A percentile compares a stretch with the other conserved stretches of the same genome.
Conservation (phyloP, 768 basidiomycete species). For the Psilocybe sp. region DNA sequence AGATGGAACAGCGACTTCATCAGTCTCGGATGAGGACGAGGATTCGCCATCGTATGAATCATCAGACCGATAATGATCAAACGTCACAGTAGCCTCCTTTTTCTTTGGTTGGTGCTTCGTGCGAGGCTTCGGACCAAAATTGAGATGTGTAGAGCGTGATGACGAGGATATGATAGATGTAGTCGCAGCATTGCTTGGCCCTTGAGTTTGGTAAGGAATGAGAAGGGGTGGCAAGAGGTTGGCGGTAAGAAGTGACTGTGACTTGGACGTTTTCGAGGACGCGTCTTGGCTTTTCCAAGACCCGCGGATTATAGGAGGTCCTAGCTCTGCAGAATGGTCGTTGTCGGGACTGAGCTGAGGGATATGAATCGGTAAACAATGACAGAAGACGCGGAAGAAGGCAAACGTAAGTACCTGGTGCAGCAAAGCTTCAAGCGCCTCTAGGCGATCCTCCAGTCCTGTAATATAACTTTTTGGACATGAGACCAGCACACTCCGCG, state of each 20-base stretch:
- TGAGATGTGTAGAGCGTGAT: slow-evolving; percentile 28
- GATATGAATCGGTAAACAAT: background rate
- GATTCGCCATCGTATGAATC: slow-evolving; percentile 20
- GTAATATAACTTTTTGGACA: slow-evolving; percentile 46
- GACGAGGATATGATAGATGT: slow-evolving; percentile 4
- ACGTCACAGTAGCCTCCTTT: slow-evolving; percentile 12
- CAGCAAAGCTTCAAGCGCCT: slow-evolving; percentile 52
- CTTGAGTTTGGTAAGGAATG: slow-evolving; percentile 12
- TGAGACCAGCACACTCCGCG: background rate
- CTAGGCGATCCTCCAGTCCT: slow-evolving; percentile 56
- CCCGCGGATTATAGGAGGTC: slow-evolving; percentile 57
- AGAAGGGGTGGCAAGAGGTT: slow-evolving; percentile 8
- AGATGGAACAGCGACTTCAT: slow-evolving; percentile 31
- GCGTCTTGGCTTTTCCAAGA: slow-evolving; percentile 50
- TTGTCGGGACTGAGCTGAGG: slow-evolving; percentile 57
- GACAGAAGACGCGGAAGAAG: background rate
- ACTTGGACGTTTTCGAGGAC: slow-evolving; percentile 3
- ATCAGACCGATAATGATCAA: slow-evolving; percentile 13
- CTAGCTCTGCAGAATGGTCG: slow-evolving; percentile 62
- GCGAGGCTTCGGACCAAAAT: slow-evolving; percentile 21
- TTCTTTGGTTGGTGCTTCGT: slow-evolving; percentile 8
- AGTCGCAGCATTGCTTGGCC: slow-evolving; percentile 2
- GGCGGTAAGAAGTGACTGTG: slow-evolving; percentile 6
- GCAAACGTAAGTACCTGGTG: slow-evolving; percentile 34
- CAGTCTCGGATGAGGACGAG: slow-evolving; percentile 28